phyloP scores from a whole-genome alignment of 495 filamentous ascomycete genomes.

The Hypoxylon perforatum region DNA sequence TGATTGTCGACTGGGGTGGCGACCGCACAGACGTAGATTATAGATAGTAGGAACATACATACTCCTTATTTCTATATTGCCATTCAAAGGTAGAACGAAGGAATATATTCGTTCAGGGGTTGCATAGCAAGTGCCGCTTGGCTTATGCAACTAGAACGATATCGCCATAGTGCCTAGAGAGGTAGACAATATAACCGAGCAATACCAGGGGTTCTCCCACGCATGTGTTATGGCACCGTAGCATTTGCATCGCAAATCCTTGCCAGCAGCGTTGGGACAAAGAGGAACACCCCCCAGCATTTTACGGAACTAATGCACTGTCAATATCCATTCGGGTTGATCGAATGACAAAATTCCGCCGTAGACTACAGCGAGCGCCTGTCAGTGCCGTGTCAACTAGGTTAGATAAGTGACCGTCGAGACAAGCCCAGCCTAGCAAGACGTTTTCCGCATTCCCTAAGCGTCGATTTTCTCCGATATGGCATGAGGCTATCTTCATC shows the following conservation, averaged over 20 bases:
- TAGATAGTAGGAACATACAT: too few species aligned
- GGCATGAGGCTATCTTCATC: neutral
- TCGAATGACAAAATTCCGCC: constrained; percentile 12
- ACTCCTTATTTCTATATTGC: too few species aligned
- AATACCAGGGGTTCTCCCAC: neutral
- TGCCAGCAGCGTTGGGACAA: constrained; percentile 1
- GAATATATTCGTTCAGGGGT: constrained; percentile 11
- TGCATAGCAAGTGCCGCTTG: constrained; percentile 22
- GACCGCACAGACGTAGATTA: constrained; percentile 4
- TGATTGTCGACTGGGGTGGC: neutral
- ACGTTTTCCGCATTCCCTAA: constrained; percentile 8
- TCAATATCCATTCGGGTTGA: constrained; percentile 16
- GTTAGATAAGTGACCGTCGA: constrained; percentile 9
- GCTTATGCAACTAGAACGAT: constrained; percentile 35
- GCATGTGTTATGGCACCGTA: constrained; percentile 15
- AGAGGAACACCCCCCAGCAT: constrained; percentile 7
- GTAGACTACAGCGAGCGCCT: neutral
- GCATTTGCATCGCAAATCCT: constrained; percentile 25
- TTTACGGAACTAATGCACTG: constrained; percentile 17
- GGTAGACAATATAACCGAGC: neutral
- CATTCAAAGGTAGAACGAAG: constrained; percentile 8
- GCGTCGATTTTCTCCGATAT: constrained; percentile 17
- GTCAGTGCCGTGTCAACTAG: constrained; percentile 3
- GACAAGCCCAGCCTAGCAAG: constrained; percentile 3
- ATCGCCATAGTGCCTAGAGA: constrained; percentile 10